Base-by-base conservation (phyloP, 2,329 filamentous ascomycete species). In the Botryotinia globosa region DNA sequence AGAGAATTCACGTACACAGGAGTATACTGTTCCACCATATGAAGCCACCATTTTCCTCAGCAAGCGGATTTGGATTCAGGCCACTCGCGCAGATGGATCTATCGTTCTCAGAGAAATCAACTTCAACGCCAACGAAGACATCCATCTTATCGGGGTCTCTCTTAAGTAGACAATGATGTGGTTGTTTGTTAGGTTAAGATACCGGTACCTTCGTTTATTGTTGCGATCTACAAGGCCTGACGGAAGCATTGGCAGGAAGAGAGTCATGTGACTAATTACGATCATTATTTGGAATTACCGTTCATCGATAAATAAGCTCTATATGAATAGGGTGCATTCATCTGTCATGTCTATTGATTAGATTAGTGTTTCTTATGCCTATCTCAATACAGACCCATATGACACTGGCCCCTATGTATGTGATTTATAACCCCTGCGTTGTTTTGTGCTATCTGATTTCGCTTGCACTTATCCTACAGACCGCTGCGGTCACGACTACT, bases 231-330 rank as follows among this genome's bases (percentile, higher is more conserved):
- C 56, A 34, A 58, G 56, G 16, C 29, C 29, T 20, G 56, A 58
- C 10, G 12, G 22, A 25, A 37, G 4, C 10, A 4, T 34, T 34
- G 56, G 20, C 20, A 25, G 20, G 4, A 61, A 25, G 58, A 61
- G 2, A 61, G 58, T 37, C 16, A 37, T 61, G 32, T 37, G 58
- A 25, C 29, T 61, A 61, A 4, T 22, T 32, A 61, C 32, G 18
- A 37, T 61, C 74, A 77, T 67, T 78, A n/a, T 37, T 58, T 58
- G 20, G n/a, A 34, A 58, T 58, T 58, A 58, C 18, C 3, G 22
- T n/a, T 56, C 14, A 4, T 32, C n/a, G n/a, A 9, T 56, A 20
- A 20, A 22, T 2, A 58, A 34, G 4, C 3, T 54, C 4, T 14
- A 1, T 16, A 3, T n/a, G 48, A 7, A 54, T 7, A 16, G n/a